Evolutionary conservation across 352 stramenopile genomes (phyloP).

Genomic region (Pythium insidiosum): DNA sequence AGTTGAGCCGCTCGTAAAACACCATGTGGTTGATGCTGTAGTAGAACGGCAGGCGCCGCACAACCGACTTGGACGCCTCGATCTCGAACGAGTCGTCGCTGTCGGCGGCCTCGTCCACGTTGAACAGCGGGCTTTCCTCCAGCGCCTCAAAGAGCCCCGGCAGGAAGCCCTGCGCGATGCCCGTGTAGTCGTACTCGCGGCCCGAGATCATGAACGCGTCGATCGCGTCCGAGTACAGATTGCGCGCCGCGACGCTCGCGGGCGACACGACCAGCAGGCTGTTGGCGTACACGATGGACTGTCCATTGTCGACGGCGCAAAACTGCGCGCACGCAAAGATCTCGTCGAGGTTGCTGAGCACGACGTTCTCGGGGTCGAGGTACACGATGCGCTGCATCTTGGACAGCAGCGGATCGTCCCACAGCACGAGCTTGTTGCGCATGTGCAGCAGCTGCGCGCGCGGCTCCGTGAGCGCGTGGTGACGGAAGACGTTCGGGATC

Average conservation of each 20-base stretch:
- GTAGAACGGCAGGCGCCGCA: slow-evolving; percentile 71
- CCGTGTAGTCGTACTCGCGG: slow-evolving; percentile 74
- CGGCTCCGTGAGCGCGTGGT: slow-evolving; percentile 46
- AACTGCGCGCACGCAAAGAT: slow-evolving; percentile 77
- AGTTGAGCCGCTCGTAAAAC: slow-evolving; percentile 85
- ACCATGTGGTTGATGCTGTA: slow-evolving; percentile 88
- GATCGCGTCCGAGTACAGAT: slow-evolving; percentile 76
- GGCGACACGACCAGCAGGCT: slow-evolving; percentile 74
- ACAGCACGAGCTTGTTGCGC: slow-evolving; percentile 77
- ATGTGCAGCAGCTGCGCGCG: slow-evolving; percentile 72
- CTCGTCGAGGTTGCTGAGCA: slow-evolving; percentile 74
- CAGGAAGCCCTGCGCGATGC: slow-evolving; percentile 74
- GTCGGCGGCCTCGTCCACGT: slow-evolving; percentile 33
- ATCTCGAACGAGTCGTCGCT: slow-evolving; percentile 16
- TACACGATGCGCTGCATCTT: slow-evolving; percentile 67
- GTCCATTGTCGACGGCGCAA: slow-evolving; percentile 74
- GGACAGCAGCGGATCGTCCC: slow-evolving; percentile 62
- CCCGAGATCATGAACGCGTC: slow-evolving; percentile 82
- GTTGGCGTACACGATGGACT: slow-evolving; percentile 78
- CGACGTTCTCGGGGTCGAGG: slow-evolving; percentile 70
- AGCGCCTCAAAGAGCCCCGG: slow-evolving; percentile 75
- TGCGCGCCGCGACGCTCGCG: slow-evolving; percentile 52
- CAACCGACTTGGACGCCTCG: slow-evolving; percentile 32
- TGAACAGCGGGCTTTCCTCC: slow-evolving; percentile 73
- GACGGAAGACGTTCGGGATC: slow-evolving; percentile 63